phyloP scores from a whole-genome alignment of 208 protist species.

The Acanthamoeba castellanii region DNA sequence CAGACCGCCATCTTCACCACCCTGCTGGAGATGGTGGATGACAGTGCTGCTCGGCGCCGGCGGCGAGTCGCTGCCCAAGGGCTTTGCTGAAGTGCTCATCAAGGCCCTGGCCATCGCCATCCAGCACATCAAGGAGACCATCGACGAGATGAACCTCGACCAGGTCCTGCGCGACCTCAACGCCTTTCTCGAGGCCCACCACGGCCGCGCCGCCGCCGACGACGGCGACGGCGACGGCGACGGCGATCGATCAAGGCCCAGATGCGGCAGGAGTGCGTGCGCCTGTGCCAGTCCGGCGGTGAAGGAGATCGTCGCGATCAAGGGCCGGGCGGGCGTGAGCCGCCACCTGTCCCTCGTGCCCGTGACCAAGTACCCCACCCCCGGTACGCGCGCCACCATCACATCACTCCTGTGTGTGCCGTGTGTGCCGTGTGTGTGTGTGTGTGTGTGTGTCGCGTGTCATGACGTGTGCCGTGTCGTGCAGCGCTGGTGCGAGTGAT shows the following conservation, averaged over 20 bases:
- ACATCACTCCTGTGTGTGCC: no score
- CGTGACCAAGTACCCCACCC: slow-evolving; percentile 37
- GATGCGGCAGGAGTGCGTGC: not conserved
- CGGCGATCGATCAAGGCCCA: not conserved
- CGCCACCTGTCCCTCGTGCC: not conserved
- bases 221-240: no score
- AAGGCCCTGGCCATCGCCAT: slow-evolving; percentile 66
- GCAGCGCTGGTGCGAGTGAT: slow-evolving; percentile 26
- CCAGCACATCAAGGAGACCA: slow-evolving; percentile 46
- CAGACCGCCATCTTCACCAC: slow-evolving; percentile 70
- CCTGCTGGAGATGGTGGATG: slow-evolving; percentile 42
- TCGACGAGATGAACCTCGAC: slow-evolving; percentile 51
- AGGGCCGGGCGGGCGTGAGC: slow-evolving; percentile 6
- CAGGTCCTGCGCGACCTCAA: slow-evolving; percentile 66
- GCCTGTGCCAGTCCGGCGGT: slow-evolving; percentile 8
- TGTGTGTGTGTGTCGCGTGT: no score
- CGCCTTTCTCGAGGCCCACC: slow-evolving; percentile 41
- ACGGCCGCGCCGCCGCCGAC: not conserved
- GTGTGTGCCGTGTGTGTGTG: no score
- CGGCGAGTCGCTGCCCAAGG: not conserved
- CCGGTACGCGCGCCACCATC: no score
- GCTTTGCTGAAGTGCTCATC: slow-evolving; percentile 67
- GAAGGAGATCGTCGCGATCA: slow-evolving; percentile 69
- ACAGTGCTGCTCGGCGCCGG: not conserved
- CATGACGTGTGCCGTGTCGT: no score